Evolutionary conservation across 371 early-diverging fungal genomes (phyloP), one percentile per base, ranked within the genome.

Genomic region (Mortierella sp.): DNA sequence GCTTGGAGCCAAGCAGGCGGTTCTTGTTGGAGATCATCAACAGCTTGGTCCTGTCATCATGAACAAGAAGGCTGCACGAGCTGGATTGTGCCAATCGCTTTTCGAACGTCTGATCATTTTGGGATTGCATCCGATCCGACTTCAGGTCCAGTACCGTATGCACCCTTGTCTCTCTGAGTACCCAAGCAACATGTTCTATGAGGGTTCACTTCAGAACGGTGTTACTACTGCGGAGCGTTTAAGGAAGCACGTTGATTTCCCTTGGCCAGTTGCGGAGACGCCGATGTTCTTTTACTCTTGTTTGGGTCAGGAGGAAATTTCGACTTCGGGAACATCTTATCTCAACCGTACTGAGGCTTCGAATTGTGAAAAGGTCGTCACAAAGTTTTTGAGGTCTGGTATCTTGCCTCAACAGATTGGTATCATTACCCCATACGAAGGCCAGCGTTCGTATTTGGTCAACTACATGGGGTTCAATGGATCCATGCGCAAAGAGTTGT

Each of bases 131-230:
- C 99, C 99, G 26, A 94, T 97, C 73, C 93, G 98, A 44, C 88
- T 99, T 37, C 95, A 97, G 66, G 96, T 98, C 0, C 99, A 99
- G 83, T 99, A 99, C 75, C 97, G 99, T 80, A 99, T 99, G 99
- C 98, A 99, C 80, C 98, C 99, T 21, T 95, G 97, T 72, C 84
- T 99, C 15, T 97, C 97, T 7, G 98, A 96, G 80, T 99, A 98
- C 80, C 98, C 99, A 2, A 95, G 95, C 74, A 98, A 99, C 83
- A 96, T 97, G 94, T 99, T 99, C 73, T 99, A 99, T 80, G 98
- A 98, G 81, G 98, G 99, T 11, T 95, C 96, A 11, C 87, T 99
- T 21, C 96, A 96, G 80, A 97, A 98, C 71, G 98, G 98, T 66
- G 95, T 98, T 57, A 97, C 97, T 0, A 91, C 93, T 0, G 90